Conservation (phyloP, 495 filamentous ascomycete species). For the Geoglossum glabrum region DNA sequence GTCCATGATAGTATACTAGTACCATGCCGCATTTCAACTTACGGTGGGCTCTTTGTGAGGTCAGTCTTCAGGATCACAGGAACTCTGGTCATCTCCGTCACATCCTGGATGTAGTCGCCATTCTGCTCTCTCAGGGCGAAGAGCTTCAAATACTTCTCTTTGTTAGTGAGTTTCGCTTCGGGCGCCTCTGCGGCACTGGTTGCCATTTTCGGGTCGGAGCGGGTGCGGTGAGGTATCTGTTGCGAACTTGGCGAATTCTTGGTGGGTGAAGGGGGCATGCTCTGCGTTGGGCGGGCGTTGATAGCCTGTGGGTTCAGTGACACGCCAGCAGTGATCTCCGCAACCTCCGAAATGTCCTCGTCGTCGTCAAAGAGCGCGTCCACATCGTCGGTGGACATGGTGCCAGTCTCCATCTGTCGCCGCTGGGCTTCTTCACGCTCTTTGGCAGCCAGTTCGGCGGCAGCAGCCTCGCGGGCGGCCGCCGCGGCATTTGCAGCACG, state of each 20-base stretch:
- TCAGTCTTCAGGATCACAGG: slow-evolving; percentile 97
- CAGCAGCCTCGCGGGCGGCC: slow-evolving; percentile 59
- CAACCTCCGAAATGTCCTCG: slow-evolving; percentile 66
- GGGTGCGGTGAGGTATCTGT: slow-evolving; percentile 65
- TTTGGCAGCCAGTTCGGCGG: slow-evolving; percentile 52
- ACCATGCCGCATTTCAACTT: slow-evolving; percentile 25
- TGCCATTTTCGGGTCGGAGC: slow-evolving; percentile 80
- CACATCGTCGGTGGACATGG: slow-evolving; percentile 72
- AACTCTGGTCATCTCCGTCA: slow-evolving; percentile 90
- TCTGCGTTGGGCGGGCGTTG: slow-evolving; percentile 64
- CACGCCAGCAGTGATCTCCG: slow-evolving; percentile 67
- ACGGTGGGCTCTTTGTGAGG: slow-evolving; percentile 96
- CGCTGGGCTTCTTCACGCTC: slow-evolving; percentile 74
- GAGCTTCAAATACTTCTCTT: slow-evolving; percentile 84
- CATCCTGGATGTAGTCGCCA: slow-evolving; percentile 93
- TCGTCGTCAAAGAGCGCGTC: slow-evolving; percentile 90
- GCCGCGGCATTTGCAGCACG: slow-evolving; percentile 53
- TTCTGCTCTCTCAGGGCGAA: slow-evolving; percentile 84
- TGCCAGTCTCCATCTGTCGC: slow-evolving; percentile 81
- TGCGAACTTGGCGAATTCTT: slow-evolving; percentile 46
- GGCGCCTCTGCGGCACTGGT: slow-evolving; percentile 43
- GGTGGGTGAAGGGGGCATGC: slow-evolving; percentile 81
- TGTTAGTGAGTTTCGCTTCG: slow-evolving; percentile 68
- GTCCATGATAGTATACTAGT: background rate
- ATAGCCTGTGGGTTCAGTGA: slow-evolving; percentile 44